Evolutionary conservation across 768 basidiomycete genomes (phyloP).

Genomic region (Rhodotorula kratochvilovae): DNA sequence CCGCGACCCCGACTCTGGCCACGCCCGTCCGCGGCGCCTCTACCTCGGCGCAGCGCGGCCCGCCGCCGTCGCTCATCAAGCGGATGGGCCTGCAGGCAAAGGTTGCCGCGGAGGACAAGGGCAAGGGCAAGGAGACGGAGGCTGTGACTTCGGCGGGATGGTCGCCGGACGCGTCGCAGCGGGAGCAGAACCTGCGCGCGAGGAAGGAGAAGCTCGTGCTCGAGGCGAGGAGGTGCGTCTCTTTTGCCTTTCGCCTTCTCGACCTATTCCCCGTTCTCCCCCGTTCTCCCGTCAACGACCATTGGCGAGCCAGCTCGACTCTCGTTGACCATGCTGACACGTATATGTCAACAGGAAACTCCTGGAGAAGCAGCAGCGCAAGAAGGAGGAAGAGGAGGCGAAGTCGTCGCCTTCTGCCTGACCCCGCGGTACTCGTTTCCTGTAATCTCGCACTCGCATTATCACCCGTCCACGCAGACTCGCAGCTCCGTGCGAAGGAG

Average conservation of each 20-base stretch:
- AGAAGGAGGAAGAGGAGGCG: not conserved
- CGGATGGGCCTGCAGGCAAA: conserved; percentile 22
- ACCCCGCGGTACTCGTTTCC: not conserved
- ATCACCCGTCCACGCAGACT: no score
- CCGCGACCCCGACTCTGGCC: not conserved
- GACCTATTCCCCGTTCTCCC: no score
- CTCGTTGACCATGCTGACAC: accelerated
- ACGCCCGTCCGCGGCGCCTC: not conserved
- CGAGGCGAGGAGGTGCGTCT: conserved; percentile 35
- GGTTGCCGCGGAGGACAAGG: not conserved
- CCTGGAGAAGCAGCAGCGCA: conserved; percentile 7
- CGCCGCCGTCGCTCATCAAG: conserved; percentile 34
- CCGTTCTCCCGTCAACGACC: not conserved
- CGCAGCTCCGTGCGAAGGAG: no score
- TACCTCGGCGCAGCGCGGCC: not conserved
- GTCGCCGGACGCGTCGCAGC: conserved; percentile 7
- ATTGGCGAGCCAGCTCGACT: no score
- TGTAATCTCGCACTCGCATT: no score
- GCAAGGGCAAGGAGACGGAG: conserved; percentile 9
- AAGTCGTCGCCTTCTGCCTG: not conserved
- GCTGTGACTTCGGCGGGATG: not conserved
- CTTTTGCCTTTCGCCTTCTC: no score
- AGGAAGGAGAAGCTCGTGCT: conserved; percentile 37
- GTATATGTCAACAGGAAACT: conserved; percentile 1
- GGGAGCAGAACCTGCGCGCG: conserved; percentile 31